Percentiles rank a stretch among this genome's conserved stretches.
Conservation (phyloP, 768 basidiomycete species). For the Auricularia cornea region DNA sequence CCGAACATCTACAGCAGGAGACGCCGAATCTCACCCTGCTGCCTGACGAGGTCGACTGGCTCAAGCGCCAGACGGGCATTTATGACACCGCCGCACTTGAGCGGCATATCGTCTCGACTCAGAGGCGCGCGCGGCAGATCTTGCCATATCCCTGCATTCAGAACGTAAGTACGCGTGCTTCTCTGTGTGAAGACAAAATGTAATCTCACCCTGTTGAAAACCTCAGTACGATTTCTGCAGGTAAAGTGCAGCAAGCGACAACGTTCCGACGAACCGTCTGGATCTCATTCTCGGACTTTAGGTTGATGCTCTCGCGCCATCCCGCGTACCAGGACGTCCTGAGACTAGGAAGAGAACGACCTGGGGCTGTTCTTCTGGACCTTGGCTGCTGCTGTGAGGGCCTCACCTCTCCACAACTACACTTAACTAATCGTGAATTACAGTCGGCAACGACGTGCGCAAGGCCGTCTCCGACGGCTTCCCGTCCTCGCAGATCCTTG, state of each 20-base stretch:
- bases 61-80: constrained; percentile 21
- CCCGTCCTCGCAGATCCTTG: constrained; percentile 3
- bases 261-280: no score
- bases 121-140: constrained; percentile 18
- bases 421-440: background rate
- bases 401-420: background rate
- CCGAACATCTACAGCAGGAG: background rate
- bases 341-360: background rate
- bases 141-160: background rate
- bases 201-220: background rate
- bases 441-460: constrained; percentile 5
- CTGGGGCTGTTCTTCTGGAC: background rate
- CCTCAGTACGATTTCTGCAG: no score
- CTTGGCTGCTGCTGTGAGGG: background rate
- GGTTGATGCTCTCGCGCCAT: background rate
- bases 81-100: constrained; percentile 23
- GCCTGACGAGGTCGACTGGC: constrained; percentile 12
- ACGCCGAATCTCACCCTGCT: background rate
- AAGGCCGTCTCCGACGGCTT: constrained; percentile 8
- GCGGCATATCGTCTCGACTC: constrained; percentile 20
- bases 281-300: background rate
- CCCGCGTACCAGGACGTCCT: background rate
- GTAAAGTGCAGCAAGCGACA: no score
- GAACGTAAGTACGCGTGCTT: background rate
- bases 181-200: background rate